These are phyloP conservation scores for Kwoniella newhampshirensis DNA, from an alignment of 768 basidiomycete species.

Conservation along the genomic window DNA sequence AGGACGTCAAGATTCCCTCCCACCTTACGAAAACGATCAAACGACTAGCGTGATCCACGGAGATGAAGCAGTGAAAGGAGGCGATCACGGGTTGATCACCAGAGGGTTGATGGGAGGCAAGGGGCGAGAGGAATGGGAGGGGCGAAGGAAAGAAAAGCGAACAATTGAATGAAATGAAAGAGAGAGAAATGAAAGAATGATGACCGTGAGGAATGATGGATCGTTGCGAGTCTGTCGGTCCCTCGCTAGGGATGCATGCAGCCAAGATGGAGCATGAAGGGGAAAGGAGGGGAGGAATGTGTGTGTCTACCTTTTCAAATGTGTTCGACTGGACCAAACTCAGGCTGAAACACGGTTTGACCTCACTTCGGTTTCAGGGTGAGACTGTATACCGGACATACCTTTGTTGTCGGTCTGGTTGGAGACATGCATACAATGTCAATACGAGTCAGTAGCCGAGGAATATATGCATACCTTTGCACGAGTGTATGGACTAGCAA, in stretches of 20 bases:
- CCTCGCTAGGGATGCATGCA: too few relatives aligned
- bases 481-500: too few relatives aligned
- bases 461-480: too few relatives aligned
- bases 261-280: not conserved
- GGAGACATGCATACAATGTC: too few relatives aligned
- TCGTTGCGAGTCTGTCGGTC: too few relatives aligned
- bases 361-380: not conserved
- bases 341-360: slow-evolving; percentile 9
- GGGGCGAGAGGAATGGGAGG: not conserved
- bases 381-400: too few relatives aligned
- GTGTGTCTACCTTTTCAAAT: not conserved
- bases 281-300: not conserved
- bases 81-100: slow-evolving; percentile 1
- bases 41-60: too few relatives aligned
- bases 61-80: not conserved
- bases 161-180: not conserved
- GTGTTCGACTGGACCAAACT: not conserved
- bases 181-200: not conserved
- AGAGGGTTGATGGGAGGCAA: slow-evolving; percentile 1
- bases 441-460: too few relatives aligned
- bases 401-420: not conserved
- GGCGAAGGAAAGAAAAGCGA: not conserved
- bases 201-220: too few relatives aligned
- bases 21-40: too few relatives aligned
- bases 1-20: too few relatives aligned